Evolutionary conservation across 2,329 filamentous ascomycete species (phyloP).

Genomic region (Didymella arachidicola): DNA sequence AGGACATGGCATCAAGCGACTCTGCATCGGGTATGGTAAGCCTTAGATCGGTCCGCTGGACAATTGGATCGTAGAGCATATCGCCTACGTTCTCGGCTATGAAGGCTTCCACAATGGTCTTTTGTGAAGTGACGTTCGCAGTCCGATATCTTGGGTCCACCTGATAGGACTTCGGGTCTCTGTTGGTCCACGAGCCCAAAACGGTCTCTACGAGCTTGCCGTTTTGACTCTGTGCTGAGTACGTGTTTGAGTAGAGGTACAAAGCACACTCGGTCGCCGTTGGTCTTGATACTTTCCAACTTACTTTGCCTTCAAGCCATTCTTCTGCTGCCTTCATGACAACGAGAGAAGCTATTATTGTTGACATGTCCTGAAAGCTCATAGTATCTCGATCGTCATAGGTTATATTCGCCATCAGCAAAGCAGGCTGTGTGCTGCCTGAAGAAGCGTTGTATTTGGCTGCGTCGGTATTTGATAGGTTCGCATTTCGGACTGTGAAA

Average conservation of each 20-base stretch:
- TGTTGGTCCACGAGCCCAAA: neutral
- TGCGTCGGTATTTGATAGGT: neutral
- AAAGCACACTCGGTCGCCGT: constrained; percentile 15
- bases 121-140: too few species aligned
- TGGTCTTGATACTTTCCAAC: constrained; percentile 10
- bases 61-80: neutral
- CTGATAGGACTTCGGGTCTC: neutral
- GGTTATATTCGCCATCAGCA: constrained; percentile 8
- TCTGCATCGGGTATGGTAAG: too few species aligned
- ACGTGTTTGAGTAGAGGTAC: constrained; percentile 3
- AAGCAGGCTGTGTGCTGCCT: too few species aligned
- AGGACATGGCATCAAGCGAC: too few species aligned
- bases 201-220: neutral
- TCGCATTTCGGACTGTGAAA: constrained; percentile 1
- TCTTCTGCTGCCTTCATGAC: constrained; percentile 10
- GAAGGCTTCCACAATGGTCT: neutral
- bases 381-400: constrained; percentile 1
- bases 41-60: neutral
- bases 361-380: constrained; percentile 6
- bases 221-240: neutral
- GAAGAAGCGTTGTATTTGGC: too few species aligned
- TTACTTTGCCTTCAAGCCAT: constrained; percentile 1
- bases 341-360: constrained; percentile 3
- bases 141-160: too few species aligned
- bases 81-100: neutral